A percentile compares a stretch with the other conserved stretches of the same genome.
phyloP scores from a whole-genome alignment of 2,329 filamentous ascomycete species.

The Epichloe elymi region DNA sequence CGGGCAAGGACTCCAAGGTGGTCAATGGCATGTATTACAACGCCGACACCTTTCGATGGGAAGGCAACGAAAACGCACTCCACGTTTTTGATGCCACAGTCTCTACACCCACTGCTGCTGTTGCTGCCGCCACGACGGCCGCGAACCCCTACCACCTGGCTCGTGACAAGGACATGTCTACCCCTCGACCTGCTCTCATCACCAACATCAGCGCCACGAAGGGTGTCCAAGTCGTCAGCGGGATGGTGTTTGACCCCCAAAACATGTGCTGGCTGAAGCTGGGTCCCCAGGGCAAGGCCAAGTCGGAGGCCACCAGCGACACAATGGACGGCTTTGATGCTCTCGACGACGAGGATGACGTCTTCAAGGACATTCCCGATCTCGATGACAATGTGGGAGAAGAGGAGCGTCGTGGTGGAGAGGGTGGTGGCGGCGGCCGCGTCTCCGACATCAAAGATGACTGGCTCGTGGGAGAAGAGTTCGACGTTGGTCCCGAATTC shows the following conservation, averaged over 20 bases:
- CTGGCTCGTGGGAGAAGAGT: constrained; percentile 87
- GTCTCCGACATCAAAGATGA: constrained; percentile 56
- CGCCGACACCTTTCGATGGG: constrained; percentile 74
- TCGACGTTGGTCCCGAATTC: constrained; percentile 93
- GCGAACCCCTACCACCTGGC: constrained; percentile 20
- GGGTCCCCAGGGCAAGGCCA: constrained; percentile 32
- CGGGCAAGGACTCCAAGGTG: constrained; percentile 69
- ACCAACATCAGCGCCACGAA: constrained; percentile 76
- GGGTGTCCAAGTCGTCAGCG: constrained; percentile 86
- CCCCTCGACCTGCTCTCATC: constrained; percentile 67
- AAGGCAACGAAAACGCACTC: constrained; percentile 85
- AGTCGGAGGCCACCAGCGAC: constrained; percentile 36
- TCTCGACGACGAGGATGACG: constrained; percentile 67
- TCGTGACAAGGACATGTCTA: constrained; percentile 44
- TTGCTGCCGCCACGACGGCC: constrained; percentile 12
- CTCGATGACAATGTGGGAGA: constrained; percentile 56
- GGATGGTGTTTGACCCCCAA: constrained; percentile 95
- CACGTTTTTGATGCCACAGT: constrained; percentile 59
- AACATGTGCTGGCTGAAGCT: constrained; percentile 97
- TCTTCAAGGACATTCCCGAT: constrained; percentile 90
- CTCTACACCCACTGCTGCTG: constrained; percentile 37
- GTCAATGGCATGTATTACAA: constrained; percentile 87
- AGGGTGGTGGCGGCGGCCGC: constrained; percentile 16
- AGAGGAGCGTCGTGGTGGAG: constrained; percentile 32
- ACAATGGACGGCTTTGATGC: constrained; percentile 53